These are phyloP conservation scores for Cordia subcordata DNA, from an alignment of 257 asterid species.

Conservation along the genomic window DNA sequence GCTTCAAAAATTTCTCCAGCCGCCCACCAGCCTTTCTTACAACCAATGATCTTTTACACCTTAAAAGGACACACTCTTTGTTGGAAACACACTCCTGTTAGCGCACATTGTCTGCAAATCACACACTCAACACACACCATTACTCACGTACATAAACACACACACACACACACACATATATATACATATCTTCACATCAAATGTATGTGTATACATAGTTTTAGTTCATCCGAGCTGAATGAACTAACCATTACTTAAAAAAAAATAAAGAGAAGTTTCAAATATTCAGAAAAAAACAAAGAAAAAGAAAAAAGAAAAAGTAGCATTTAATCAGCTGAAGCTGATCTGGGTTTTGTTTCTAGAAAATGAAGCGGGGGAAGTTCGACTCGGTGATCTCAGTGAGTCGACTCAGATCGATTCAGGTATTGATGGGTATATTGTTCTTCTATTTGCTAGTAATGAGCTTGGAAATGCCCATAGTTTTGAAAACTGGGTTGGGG, in stretches of 20 bases:
- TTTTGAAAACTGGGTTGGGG: conserved; percentile 53
- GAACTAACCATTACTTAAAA: conserved; percentile 19
- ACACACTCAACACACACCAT: background rate
- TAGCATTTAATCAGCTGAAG: too few species aligned
- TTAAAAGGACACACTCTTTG: too few species aligned
- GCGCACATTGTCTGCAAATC: background rate
- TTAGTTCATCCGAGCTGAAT: conserved; percentile 29
- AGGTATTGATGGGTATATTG: conserved; percentile 54
- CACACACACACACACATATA: too few species aligned
- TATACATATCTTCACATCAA: background rate
- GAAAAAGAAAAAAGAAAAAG: too few species aligned
- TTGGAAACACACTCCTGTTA: too few species aligned
- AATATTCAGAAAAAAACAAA: too few species aligned
- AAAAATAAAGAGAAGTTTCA: too few species aligned
- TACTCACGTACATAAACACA: background rate
- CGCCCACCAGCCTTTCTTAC: background rate
- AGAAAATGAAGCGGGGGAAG: conserved; percentile 53
- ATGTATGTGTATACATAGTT: background rate
- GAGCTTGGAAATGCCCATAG: conserved; percentile 78
- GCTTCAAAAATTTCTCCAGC: background rate
- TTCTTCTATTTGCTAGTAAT: conserved; percentile 63
- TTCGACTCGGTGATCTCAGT: conserved; percentile 67
- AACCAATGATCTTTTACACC: background rate
- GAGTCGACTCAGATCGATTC: conserved; percentile 85
- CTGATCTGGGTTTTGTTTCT: background rate